phyloP scores from a whole-genome alignment of 2,329 filamentous ascomycete species.

The Plectosphaerella cucumerina region DNA sequence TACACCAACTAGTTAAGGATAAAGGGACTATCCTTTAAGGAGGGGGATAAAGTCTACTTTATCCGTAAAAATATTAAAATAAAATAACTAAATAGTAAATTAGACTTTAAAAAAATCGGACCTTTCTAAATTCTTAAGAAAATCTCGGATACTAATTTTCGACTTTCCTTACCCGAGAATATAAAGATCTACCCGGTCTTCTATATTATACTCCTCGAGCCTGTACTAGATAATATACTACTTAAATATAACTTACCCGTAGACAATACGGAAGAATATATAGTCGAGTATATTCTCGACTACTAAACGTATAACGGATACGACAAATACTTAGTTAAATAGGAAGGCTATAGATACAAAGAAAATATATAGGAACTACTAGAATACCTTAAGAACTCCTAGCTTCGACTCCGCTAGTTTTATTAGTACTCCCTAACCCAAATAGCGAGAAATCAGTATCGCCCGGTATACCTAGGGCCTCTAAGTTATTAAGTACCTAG shows the following conservation, averaged over 20 bases:
- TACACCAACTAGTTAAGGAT: background rate
- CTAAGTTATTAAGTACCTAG: no score
- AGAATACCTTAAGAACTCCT: background rate
- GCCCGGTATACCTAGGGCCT: no score
- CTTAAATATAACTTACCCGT: background rate
- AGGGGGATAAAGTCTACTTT: background rate
- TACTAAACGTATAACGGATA: background rate
- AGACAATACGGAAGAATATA: background rate
- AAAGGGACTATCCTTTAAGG: background rate
- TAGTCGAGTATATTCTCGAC: background rate
- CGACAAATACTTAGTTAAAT: background rate
- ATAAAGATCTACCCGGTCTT: conserved; percentile 3
- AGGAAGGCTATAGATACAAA: background rate
- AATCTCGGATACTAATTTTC: background rate
- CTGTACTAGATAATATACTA: background rate
- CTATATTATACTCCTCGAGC: conserved; percentile 1
- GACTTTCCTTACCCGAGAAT: conserved; percentile 2
- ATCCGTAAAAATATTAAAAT: no score
- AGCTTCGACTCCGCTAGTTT: background rate
- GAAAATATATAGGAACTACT: background rate
- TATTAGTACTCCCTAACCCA: background rate
- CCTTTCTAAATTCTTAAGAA: background rate
- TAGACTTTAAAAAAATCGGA: no score
- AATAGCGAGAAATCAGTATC: no score
- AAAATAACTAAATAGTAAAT: no score